phyloP scores from a whole-genome alignment of 1,139 yeast genomes.

The Kluyveromyces sp. region DNA sequence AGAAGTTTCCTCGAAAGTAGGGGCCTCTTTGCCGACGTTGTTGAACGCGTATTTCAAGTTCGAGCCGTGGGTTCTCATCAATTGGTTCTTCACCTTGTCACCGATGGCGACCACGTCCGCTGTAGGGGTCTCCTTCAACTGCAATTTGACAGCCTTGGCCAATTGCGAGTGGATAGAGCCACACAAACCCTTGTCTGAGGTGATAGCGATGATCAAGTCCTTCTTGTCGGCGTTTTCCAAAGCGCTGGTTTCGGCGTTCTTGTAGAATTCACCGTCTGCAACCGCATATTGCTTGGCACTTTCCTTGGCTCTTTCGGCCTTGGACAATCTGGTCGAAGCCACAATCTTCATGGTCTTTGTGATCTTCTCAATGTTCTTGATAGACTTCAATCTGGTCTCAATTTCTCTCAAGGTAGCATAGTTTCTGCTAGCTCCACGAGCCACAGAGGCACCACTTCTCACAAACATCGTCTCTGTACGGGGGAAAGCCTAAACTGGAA shows the following conservation, averaged over 20 bases:
- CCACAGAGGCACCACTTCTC: constrained; percentile 56
- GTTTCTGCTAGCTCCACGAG: constrained; percentile 59
- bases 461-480: constrained; percentile 44
- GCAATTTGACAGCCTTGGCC: constrained; percentile 77
- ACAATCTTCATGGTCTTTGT: constrained; percentile 99
- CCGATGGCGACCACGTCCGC: constrained; percentile 87
- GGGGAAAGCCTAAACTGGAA: neutral
- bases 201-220: constrained; percentile 74
- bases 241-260: constrained; percentile 67
- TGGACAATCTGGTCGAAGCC: constrained; percentile 92
- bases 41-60: constrained; percentile 68
- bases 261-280: constrained; percentile 72
- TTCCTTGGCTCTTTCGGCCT: constrained; percentile 93
- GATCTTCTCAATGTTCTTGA: constrained; percentile 97
- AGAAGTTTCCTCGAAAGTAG: constrained; percentile 85
- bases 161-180: constrained; percentile 96
- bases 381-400: constrained; percentile 95
- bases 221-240: constrained; percentile 44
- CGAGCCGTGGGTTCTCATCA: constrained; percentile 72
- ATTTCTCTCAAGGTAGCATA: constrained; percentile 98
- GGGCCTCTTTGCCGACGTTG: constrained; percentile 95
- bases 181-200: constrained; percentile 98
- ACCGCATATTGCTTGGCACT: constrained; percentile 80
- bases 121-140: constrained; percentile 52
- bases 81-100: constrained; percentile 87